Percentiles rank a stretch among this genome's conserved stretches.
These are phyloP conservation scores for Saccharum spontaneum DNA, from an alignment of 176 grass and related monocot genomes.

Conservation along the genomic window DNA sequence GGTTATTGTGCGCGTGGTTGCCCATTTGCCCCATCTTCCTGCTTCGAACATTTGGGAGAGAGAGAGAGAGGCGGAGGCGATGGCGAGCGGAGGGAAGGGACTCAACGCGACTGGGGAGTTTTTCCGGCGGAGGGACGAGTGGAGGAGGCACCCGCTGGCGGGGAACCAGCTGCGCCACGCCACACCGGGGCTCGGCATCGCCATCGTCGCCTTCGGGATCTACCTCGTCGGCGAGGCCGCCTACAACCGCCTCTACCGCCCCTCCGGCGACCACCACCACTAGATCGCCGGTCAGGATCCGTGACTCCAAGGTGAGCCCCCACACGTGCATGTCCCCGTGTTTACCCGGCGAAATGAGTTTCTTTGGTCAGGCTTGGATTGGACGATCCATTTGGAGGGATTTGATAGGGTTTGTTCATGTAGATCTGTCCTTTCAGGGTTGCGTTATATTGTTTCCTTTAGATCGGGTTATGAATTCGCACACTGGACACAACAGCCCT, in stretches of 20 bases:
- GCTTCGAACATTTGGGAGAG: background rate
- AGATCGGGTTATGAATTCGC: background rate
- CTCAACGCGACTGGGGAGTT: slow-evolving; percentile 87
- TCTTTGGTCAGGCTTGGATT: background rate
- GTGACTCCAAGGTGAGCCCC: slow-evolving; percentile 3
- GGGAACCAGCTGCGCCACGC: slow-evolving; percentile 84
- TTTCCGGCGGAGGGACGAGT: slow-evolving; percentile 89
- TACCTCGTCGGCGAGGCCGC: slow-evolving; percentile 87
- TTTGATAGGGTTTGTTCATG: slow-evolving; percentile 1
- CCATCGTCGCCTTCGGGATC: slow-evolving; percentile 93
- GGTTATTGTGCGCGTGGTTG: slow-evolving; percentile 7
- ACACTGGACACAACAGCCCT: background rate
- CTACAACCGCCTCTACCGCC: slow-evolving; percentile 68
- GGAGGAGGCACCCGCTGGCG: slow-evolving; percentile 81
- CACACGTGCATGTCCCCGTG: background rate
- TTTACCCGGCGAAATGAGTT: background rate
- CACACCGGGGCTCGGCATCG: slow-evolving; percentile 83
- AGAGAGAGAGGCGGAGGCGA: slow-evolving; percentile 28
- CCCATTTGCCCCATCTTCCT: background rate
- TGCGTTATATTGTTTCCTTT: background rate
- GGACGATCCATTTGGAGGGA: background rate
- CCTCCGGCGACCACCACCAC: slow-evolving; percentile 48
- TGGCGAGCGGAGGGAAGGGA: slow-evolving; percentile 64
- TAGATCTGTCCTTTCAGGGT: slow-evolving; percentile 31
- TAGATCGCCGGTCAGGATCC: slow-evolving; percentile 27